Evolutionary conservation across 352 stramenopile genomes (phyloP), one percentile per base, ranked within the genome.

Genomic region (Aphanomyces euteiches): DNA sequence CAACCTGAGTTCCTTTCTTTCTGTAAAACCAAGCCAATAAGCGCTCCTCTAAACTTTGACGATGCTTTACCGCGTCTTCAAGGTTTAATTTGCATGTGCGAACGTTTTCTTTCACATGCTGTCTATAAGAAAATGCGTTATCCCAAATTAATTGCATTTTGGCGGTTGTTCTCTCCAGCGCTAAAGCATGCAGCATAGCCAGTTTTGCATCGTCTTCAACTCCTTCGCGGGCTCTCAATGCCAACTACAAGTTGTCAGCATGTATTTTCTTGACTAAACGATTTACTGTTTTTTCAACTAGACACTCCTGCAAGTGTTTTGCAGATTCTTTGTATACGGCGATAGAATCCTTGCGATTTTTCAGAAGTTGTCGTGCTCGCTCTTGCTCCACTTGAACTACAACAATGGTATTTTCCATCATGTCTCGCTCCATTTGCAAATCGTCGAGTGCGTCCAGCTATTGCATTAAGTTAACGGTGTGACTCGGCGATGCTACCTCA

Each of bases 141-240:
- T 80, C 56, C 13, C 78, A 78, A 15, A 90, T 69, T 1, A 50
- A n/a, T 0, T 57, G 67, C 85, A 93, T 92, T 40, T 84, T 78
- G 17, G 77, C 65, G 40, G 81, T 90, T 53, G 74, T 89, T 61
- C 79, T 74, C 40, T 90, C 76, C 1, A 93, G 73, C 28, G 85
- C 76, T 6, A 81, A 80, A 0, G 79, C 83, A 57, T 93, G 83
- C 19, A 84, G 86, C 54, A 90, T 85, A 0, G 84, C 83, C 63
- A 92, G 88, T 60, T 90, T 81, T 1, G 84, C 84, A 47, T 92
- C 84, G 73, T 93, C 83, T 67, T 92, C 83, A 1, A 90, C 82
- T 3, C 84, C 85, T 79, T 89, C 81, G 3, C 64, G 64, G 13
- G 54, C 64, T 58, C 53, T 47, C 12, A 70, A 38, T 15, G 64